Evolutionary conservation across 179 eudicot genomes (phyloP).

Genomic region (Gypsophila paniculata): DNA sequence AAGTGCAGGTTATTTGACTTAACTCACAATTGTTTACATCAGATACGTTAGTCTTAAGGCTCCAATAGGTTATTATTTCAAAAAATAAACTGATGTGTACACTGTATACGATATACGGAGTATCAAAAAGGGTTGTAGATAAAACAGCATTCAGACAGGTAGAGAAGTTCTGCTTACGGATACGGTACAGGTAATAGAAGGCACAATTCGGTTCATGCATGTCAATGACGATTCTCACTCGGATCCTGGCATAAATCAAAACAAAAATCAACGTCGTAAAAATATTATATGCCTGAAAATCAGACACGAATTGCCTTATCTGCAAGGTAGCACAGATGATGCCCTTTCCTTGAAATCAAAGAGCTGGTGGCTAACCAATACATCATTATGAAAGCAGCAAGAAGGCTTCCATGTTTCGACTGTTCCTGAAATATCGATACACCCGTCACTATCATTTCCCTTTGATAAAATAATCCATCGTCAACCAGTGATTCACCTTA

Average conservation of each 20-base stretch:
- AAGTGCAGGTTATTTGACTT: no score
- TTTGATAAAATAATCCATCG: background rate
- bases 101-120: no score
- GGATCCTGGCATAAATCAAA: slow-evolving; percentile 6
- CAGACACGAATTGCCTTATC: slow-evolving; percentile 24
- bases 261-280: background rate
- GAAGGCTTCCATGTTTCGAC: slow-evolving; percentile 25
- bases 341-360: slow-evolving; percentile 24
- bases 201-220: background rate
- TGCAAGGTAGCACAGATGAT: slow-evolving; percentile 22
- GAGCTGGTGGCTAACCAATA: slow-evolving; percentile 24
- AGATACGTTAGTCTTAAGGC: no score
- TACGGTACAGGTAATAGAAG: no score
- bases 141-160: no score
- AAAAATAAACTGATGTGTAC: no score
- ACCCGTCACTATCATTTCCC: slow-evolving; percentile 13
- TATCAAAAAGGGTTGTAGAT: no score
- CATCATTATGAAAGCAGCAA: slow-evolving; percentile 22
- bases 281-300: slow-evolving; percentile 6
- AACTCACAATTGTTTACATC: no score
- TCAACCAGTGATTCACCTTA: background rate
- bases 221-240: background rate
- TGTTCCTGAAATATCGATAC: slow-evolving; percentile 27
- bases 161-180: no score
- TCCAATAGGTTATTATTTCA: no score